Base-by-base conservation (phyloP, 2,329 filamentous ascomycete genomes). In the Fusarium illudens region DNA sequence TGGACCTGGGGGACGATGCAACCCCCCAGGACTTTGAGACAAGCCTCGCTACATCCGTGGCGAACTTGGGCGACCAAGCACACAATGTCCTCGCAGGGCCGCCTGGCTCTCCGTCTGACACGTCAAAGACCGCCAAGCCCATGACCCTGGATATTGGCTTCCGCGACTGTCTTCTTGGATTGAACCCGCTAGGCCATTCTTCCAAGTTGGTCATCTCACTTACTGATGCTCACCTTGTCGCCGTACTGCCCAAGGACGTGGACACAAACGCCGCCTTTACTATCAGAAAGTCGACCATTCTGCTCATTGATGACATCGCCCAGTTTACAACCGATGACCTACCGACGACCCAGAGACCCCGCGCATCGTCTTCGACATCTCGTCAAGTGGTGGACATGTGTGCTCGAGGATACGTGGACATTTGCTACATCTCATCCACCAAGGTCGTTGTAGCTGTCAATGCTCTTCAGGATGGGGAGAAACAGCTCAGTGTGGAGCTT, bases 351-450 rank as follows among this genome's bases (percentile, higher is more conserved):
- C 58, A 71, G 12, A 67, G 71, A 17, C 71, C 70, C n/a, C 74
- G 77, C 13, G 71, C 76, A 0, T 76, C 78, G 4, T 76, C 79
- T 6, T 79, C 80, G 11, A 71, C 66, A 11, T 84, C 83, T 4
- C 79, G 81, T 6, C 86, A 89, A 71, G 82, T 88, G n/a, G 76
- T 81, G 3, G 84, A 86, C 36, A 78, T 90, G 57, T 87, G 88
- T 56, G 81, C 86, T 7, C 84, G 86, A 71, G 96, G 96, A 1
- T 99, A 90, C 75, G 93, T 97, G 7, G 90, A 93, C 42, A 89
- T 99, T 32, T 94, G 92, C 71, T 93, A 92, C 50, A 92, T 97
- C 44, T 96, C 94, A 17, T 90, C 94, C 3, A 94, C 94, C 1
- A 91, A 89, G 64, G 87, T 89, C 1, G 81, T 82, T 3, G 84